Conservation (phyloP, 2,329 filamentous ascomycete species). For the Sphaerostilbella broomeana region DNA sequence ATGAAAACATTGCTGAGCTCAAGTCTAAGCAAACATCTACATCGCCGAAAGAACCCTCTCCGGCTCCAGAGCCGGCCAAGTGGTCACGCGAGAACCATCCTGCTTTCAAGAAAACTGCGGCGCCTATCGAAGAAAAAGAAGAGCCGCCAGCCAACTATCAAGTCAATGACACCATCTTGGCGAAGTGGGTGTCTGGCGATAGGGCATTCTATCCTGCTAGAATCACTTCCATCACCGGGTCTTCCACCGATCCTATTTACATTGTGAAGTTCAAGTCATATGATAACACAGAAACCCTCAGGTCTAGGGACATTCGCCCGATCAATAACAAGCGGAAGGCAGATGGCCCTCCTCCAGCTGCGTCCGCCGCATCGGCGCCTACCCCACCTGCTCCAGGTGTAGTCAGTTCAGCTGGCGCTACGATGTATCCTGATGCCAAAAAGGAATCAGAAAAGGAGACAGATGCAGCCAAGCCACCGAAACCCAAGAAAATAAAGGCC, state of each 20-base stretch:
- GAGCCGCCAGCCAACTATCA: slow-evolving; percentile 57
- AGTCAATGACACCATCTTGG: slow-evolving; percentile 84
- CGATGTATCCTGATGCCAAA: slow-evolving; percentile 54
- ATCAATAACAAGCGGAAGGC: slow-evolving; percentile 79
- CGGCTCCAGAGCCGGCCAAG: slow-evolving; percentile 53
- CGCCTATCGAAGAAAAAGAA: slow-evolving; percentile 44
- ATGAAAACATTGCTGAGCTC: slow-evolving; percentile 75
- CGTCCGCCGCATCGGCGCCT: slow-evolving; percentile 35
- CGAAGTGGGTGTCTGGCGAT: slow-evolving; percentile 86
- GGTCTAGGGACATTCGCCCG: slow-evolving; percentile 76
- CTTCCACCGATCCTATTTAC: slow-evolving; percentile 83
- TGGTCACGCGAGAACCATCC: slow-evolving; percentile 78
- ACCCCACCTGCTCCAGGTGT: slow-evolving; percentile 33
- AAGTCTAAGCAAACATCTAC: slow-evolving; percentile 49
- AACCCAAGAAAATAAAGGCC: slow-evolving; percentile 85
- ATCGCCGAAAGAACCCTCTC: slow-evolving; percentile 40
- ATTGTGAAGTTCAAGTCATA: slow-evolving; percentile 94
- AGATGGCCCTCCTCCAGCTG: slow-evolving; percentile 59
- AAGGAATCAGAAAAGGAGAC: slow-evolving; percentile 56
- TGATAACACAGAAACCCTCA: slow-evolving; percentile 73
- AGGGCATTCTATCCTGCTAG: slow-evolving; percentile 85
- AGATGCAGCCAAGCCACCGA: slow-evolving; percentile 63
- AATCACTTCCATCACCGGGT: slow-evolving; percentile 90
- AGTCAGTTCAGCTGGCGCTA: slow-evolving; percentile 50
- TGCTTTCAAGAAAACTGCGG: slow-evolving; percentile 55